Evolutionary conservation across 192 early-diverging fungal species (phyloP), one percentile per base, ranked within the genome.

Genomic region (Gamsiella multidivaricata): DNA sequence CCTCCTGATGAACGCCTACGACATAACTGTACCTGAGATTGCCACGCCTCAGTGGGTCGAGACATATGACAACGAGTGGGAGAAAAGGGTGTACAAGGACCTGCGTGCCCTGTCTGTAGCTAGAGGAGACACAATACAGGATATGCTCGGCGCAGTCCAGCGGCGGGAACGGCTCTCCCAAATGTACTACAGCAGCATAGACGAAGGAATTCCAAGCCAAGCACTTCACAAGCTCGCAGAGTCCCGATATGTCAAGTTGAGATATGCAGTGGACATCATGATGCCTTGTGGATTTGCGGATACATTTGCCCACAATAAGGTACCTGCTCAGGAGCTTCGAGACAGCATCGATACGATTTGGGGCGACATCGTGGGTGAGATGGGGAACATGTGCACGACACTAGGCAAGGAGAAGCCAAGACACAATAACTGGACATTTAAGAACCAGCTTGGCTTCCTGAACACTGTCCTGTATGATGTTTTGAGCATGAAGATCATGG

Each of bases 381-480:
- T 61, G 45, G 14, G 17, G 3, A n/a, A 61, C 3, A 61, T 61
- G 15, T 61, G 43, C 31, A 61, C 46, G 5, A 61, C 28, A 6
- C 28, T 61, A 25, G 32, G 32, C 14, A 47, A 50, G 45, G 45
- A 14, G 34, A 47, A 11, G n/a, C 45, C 59, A 32, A 61, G 26
- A 32, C 32, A 5, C 32, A 28, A 10, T n/a, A 31, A 41, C 29
- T 49, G 59, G 43, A 32, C 26, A 32, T 61, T 61, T 25, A 50
- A 33, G 29, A 49, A 10, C 46, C 47, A 61, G 23, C 46, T 49
- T 17, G 46, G 10, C 11, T 61, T 47, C 59, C 5, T 61, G 18
- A 50, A 50, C 59, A 61, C 46, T 28, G 45, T 61, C 31, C 34
- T 61, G 32, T n/a, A 52, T 23, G 49, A 33, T 34, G 61, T 53